Evolutionary conservation across 2,329 filamentous ascomycete genomes (phyloP), one percentile per base, ranked within the genome.

Genomic region (Fusarium ramigenum): DNA sequence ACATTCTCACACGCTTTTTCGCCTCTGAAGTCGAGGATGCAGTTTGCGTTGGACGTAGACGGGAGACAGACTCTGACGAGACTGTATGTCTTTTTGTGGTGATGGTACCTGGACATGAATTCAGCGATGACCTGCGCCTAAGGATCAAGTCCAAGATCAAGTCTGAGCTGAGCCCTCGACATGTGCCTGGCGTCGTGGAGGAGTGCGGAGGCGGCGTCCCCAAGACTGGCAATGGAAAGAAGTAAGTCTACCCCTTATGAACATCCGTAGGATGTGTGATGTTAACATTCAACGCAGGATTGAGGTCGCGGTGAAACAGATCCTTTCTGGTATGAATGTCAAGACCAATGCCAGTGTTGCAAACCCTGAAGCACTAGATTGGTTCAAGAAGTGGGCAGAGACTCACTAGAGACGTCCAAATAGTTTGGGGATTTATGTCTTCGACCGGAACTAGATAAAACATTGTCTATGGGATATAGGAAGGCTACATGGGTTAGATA

Each of bases 291-390:
- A 37, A 1, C 53, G 21, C 43, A 93, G 92, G 83, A 94, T 99
- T 67, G 96, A 99, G 82, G 95, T 97, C 53, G 94, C 94, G 0
- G 96, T 98, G 10, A 98, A 98, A 86, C 95, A 98, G 83, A 98
- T 98, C 49, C 84, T 99, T 4, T 97, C 94, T 34, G 96, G 95
- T 0, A 85, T 95, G 82, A 90, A 93, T 59, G 91, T 98, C 73
- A 95, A 95, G 85, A 96, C 94, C 0, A 95, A 94, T 54, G 95
- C 95, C 1, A 97, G 94, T 78, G 95, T 98, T n/a, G 94, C 94
- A 9, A 98, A 98, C 81, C 92, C 93, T 4, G 93, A 92, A 75
- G 95, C 95, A 73, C 83, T 99, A 74, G 92, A 94, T 44, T 98
- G 94, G 93, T 98, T 98, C 82, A 88, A 90, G 73, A 84, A 87